phyloP scores from a whole-genome alignment of 2,329 filamentous ascomycete genomes.

The Sporothrix pallida region DNA sequence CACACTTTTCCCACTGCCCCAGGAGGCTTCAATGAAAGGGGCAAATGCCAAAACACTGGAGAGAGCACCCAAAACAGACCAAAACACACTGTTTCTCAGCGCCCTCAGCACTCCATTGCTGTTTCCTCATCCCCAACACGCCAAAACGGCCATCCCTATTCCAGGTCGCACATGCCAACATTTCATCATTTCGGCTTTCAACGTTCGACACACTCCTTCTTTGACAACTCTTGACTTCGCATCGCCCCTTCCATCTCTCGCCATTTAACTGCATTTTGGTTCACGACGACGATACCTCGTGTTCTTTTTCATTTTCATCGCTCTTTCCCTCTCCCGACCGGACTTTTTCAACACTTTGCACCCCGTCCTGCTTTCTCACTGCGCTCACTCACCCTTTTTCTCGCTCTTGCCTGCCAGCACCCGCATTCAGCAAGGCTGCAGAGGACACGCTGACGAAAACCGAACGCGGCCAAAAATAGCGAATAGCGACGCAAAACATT shows the following conservation, averaged over 20 bases:
- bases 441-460: conserved; percentile 29
- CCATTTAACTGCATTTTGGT: too few relatives aligned
- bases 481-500: background rate
- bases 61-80: background rate
- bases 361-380: background rate
- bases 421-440: background rate
- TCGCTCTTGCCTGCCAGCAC: background rate
- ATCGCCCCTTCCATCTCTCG: background rate
- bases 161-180: conserved; percentile 28
- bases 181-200: background rate
- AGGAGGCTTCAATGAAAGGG: conserved; percentile 21
- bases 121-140: background rate
- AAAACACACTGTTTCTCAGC: background rate
- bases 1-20: background rate
- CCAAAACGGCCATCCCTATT: background rate
- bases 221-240: background rate
- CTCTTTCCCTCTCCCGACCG: background rate
- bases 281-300: too few relatives aligned
- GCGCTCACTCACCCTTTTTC: background rate
- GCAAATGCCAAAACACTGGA: conserved; percentile 18
- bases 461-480: background rate
- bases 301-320: too few relatives aligned
- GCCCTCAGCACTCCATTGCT: background rate
- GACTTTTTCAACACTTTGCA: background rate
- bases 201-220: background rate